Base-by-base conservation (phyloP, 2,329 filamentous ascomycete genomes). In the Exophiala sp. region DNA sequence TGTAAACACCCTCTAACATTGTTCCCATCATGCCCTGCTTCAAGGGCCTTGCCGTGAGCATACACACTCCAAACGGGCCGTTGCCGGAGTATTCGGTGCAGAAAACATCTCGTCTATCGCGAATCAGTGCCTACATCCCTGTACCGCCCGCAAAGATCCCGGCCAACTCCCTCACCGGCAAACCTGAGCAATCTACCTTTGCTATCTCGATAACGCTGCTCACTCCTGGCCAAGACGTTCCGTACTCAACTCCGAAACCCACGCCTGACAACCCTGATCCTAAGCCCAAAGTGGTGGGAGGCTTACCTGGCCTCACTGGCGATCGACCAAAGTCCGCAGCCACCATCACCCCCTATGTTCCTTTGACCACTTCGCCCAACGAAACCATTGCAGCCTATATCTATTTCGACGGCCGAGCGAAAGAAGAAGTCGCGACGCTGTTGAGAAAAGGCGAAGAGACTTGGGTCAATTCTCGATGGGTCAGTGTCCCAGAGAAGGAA, bases 311-410 rank as follows among this genome's bases (percentile, higher is more conserved):
- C 55, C 69, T 72, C 52, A 67, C 68, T 22, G 64, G 64, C 39
- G 74, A 78, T 56, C 70, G 77, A 58, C 77, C 76, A 46, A 76
- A 74, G 58, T 75, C 75, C 60, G 66, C 67, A 47, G 68, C 80
- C 34, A 75, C 81, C 30, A 77, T 96, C 55, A 82, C 79, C 47
- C 88, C 91, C 1, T 98, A 98, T 70, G 85, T 91, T 57, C 88
- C 93, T 46, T 82, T 96, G 72, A 97, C 93, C 16, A 84, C 86
- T 54, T 95, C 88, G 24, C 85, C 88, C 49, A 95, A 96, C 68
- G 93, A 98, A 72, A 98, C 93, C 11, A 91, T 98, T 62, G 93
- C 93, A 24, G 93, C 91, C 30, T 98, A 98, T 68, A 97, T 98
- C 61, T 98, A 98, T 72, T 98, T 98, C 65, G 93, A 98, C 68